These are phyloP conservation scores for Ormosia semicastrata DNA, from an alignment of 306 rosid species.

Conservation along the genomic window DNA sequence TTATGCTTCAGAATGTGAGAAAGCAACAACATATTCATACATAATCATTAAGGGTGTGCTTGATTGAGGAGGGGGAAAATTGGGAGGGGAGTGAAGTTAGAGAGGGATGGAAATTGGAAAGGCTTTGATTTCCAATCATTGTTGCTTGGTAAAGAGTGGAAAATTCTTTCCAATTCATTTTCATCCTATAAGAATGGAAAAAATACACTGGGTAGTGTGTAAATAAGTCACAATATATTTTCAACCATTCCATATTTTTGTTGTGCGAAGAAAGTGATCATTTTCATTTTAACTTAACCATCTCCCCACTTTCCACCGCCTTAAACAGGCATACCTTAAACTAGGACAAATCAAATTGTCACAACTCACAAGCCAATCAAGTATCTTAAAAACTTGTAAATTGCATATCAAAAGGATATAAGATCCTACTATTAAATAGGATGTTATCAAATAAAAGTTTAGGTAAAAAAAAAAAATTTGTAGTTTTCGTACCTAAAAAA, in stretches of 20 bases:
- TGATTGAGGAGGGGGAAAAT: not conserved
- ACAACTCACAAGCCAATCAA: not conserved
- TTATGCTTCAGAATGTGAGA: not conserved
- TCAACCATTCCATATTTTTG: not conserved
- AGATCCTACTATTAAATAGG: not conserved
- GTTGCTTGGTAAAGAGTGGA: not conserved
- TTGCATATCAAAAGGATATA: not conserved
- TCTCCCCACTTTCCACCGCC: not conserved
- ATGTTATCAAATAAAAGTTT: not conserved
- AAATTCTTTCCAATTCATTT: not conserved
- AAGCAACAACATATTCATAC: conserved; percentile 18
- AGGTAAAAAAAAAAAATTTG: not conserved
- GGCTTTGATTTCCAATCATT: not conserved
- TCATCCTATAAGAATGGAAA: not conserved
- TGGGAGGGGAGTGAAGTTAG: not conserved
- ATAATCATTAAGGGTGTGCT: not conserved
- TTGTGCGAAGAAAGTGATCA: not conserved
- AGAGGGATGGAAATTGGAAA: not conserved
- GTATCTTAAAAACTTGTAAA: conserved; percentile 7
- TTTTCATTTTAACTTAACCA: not conserved
- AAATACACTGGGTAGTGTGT: not conserved
- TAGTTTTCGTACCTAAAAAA: not conserved
- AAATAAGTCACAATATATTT: not conserved
- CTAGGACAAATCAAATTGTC: not conserved
- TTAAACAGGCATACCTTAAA: not conserved